Evolutionary conservation across 495 filamentous ascomycete genomes (phyloP), one percentile per base, ranked within the genome.

Genomic region (Aspergillus sclerotioniger): DNA sequence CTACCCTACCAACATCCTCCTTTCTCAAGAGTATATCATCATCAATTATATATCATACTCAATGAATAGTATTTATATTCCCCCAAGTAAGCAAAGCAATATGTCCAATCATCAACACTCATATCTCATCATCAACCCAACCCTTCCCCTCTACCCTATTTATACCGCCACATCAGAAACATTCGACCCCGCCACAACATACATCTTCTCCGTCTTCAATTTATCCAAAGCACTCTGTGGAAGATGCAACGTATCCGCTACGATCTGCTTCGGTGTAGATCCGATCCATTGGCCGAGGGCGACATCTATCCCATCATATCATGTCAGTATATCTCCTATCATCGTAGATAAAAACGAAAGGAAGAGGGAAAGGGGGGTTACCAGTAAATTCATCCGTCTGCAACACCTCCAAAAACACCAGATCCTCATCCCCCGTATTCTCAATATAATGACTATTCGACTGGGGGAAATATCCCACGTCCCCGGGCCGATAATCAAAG

Each of bases 401-500:
- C 58, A 91, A 71, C 2, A 91, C 85, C 62, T 91, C 89, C 43
- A 91, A 62, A 52, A 90, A 84, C 13, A 89, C 74, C 35, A 88
- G 69, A 60, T 89, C 87, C 52, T 85, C 84, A 31, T 82, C 80
- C 3, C 87, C 86, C 0, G 82, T 83, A 61, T 91, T 91, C 74
- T 92, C 87, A 54, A 91, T 80, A 68, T 87, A 91, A 67, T 91
- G 88, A 12, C 82, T 83, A 51, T 78, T 78, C 2, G 79, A 80
- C 62, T 79, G 71, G 0, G 87, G 87, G 56, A 92, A 84, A 56
- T 89, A 87, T 0, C 81, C 87, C 0, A 90, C 86, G 56, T 90
- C 89, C 28, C 88, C 88, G n/a, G 84, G 80, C 17, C 77, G 76
- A 67, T 85, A 91, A 68, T 93, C 89, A 66, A 91, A 93, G 0